These are phyloP conservation scores for Dothidotthia symphoricarpi DNA, from an alignment of 2,329 filamentous ascomycete species.

Conservation along the genomic window DNA sequence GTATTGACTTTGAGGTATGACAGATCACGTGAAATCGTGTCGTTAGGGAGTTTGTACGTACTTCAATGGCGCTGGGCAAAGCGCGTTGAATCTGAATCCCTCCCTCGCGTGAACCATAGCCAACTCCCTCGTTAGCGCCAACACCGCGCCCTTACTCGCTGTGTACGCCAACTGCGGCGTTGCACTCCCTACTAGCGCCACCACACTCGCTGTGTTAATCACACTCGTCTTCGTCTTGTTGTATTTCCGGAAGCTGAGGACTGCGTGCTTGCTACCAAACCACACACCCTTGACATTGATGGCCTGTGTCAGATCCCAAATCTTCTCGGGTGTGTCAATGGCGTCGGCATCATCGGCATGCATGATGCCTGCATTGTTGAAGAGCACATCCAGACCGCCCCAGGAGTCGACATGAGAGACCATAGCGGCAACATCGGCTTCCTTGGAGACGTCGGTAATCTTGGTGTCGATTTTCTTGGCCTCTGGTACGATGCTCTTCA, in stretches of 20 bases:
- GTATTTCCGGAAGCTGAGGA: conserved; percentile 75
- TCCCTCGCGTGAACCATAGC: conserved; percentile 91
- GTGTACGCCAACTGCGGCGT: conserved; percentile 92
- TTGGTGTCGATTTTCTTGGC: conserved; percentile 60
- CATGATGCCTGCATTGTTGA: conserved; percentile 99
- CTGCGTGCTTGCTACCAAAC: conserved; percentile 90
- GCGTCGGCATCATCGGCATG: conserved; percentile 68
- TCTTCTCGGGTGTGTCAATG: conserved; percentile 78
- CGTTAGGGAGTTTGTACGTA: conserved; percentile 34
- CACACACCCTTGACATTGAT: conserved; percentile 99
- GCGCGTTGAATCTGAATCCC: conserved; percentile 82
- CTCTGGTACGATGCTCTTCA: conserved; percentile 68
- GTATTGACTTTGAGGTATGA: conserved; percentile 5
- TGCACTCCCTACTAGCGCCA: conserved; percentile 81
- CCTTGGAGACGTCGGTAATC: conserved; percentile 80
- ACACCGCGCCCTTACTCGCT: conserved; percentile 86
- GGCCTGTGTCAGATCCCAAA: conserved; percentile 90
- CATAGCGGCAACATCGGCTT: conserved; percentile 71
- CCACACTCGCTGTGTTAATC: conserved; percentile 90
- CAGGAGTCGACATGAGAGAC: conserved; percentile 74
- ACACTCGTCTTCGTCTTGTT: conserved; percentile 76
- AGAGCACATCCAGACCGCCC: conserved; percentile 88
- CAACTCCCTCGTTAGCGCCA: conserved; percentile 85
- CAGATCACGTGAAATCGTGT: neutral
- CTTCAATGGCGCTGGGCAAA: conserved; percentile 90